Conservation (phyloP, 23 red algal genomes). For the Gracilaria caudata region DNA sequence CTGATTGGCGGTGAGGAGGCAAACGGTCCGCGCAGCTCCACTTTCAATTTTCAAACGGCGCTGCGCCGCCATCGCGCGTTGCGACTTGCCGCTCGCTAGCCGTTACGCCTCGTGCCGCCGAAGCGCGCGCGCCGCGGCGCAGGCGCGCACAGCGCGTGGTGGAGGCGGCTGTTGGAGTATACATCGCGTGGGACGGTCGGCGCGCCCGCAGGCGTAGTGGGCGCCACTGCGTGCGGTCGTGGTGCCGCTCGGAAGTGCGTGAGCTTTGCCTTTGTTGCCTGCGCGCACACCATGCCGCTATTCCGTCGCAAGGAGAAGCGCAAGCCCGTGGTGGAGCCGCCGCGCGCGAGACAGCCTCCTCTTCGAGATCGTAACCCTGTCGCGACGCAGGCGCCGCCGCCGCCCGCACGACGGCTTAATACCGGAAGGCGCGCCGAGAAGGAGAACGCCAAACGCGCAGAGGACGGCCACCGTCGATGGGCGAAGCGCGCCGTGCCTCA, state of each 20-base stretch:
- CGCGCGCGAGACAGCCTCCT: not conserved
- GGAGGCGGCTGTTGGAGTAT: not conserved
- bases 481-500: conserved; percentile 6
- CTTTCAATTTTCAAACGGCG: conserved; percentile 12
- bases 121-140: too few species aligned
- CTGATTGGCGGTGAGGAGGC: not conserved
- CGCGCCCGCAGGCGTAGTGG: too few species aligned
- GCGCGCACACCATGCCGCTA: not conserved
- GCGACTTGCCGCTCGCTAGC: conserved; percentile 6
- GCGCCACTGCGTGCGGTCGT: too few species aligned
- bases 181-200: not conserved
- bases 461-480: conserved; percentile 11
- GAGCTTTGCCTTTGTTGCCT: not conserved
- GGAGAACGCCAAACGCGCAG: conserved; percentile 20
- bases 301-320: conserved; percentile 44
- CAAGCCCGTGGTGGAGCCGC: not conserved
- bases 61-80: not conserved
- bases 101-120: conserved; percentile 5
- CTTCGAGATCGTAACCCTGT: conserved; percentile 20
- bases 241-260: too few species aligned
- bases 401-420: not conserved
- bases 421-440: conserved; percentile 18
- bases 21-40: not conserved
- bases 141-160: too few species aligned
- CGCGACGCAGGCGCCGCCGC: not conserved